Conservation (phyloP, 148 eudicot genomes). For the Linanthus parryae region DNA sequence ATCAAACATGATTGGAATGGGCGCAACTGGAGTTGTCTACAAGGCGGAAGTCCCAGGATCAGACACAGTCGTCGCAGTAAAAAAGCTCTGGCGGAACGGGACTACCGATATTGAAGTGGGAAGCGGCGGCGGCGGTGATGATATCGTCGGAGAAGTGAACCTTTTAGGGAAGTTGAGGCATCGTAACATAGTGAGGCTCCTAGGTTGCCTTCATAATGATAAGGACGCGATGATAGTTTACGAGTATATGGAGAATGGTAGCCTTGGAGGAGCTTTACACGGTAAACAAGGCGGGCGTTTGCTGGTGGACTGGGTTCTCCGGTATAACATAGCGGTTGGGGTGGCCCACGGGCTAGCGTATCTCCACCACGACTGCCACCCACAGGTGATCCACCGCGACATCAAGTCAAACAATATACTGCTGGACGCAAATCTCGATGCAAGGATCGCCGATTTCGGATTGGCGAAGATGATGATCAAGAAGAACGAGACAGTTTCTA, state of each 20-base stretch:
- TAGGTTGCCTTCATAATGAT: conserved; percentile 70
- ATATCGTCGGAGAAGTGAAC: conserved; percentile 66
- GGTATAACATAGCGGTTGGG: conserved; percentile 80
- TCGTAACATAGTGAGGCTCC: conserved; percentile 65
- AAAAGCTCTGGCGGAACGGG: conserved; percentile 66
- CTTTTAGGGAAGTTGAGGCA: conserved; percentile 79
- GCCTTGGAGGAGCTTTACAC: conserved; percentile 78
- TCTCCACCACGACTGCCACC: conserved; percentile 87
- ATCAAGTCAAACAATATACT: conserved; percentile 80
- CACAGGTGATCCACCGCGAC: conserved; percentile 80
- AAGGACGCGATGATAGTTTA: conserved; percentile 69
- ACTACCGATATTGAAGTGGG: conserved; percentile 51
- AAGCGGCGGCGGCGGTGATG: conserved; percentile 35
- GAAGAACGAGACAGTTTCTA: conserved; percentile 78
- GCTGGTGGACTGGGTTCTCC: conserved; percentile 82
- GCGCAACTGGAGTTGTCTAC: conserved; percentile 73
- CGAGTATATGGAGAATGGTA: conserved; percentile 89
- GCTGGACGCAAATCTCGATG: conserved; percentile 71
- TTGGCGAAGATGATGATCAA: conserved; percentile 68
- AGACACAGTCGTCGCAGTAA: conserved; percentile 66
- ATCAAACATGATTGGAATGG: conserved; percentile 79
- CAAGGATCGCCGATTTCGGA: conserved; percentile 85
- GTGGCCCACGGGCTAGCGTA: conserved; percentile 87
- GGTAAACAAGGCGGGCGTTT: conserved; percentile 46
- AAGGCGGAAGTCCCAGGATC: conserved; percentile 57